Conservation (phyloP, 1,284 basidiomycete genomes). For the Cryptococcus depauperatus region DNA sequence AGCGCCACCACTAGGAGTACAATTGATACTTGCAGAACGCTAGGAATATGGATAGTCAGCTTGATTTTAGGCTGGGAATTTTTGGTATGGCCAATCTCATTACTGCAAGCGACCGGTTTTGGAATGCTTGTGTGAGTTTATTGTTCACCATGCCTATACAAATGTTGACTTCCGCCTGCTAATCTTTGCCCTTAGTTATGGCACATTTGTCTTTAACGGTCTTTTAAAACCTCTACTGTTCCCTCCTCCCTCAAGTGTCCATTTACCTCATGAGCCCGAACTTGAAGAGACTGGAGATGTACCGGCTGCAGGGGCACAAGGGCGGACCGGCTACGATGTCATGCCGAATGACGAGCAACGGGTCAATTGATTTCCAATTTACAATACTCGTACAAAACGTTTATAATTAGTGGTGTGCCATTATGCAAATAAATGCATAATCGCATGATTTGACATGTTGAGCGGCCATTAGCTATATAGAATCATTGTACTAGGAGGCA, state of each 20-base stretch:
- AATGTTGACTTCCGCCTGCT: no score
- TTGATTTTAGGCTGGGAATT: slow-evolving; percentile 87
- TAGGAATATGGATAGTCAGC: slow-evolving; percentile 70
- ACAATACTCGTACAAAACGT: no score
- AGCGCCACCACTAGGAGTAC: slow-evolving; percentile 81
- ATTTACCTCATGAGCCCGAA: slow-evolving; percentile 35
- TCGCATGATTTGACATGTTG: no score
- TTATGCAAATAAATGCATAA: no score
- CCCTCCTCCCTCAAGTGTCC: slow-evolving; percentile 24
- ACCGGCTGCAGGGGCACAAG: slow-evolving; percentile 27
- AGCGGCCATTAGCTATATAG: no score
- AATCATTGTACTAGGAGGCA: no score
- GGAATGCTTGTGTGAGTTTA: slow-evolving; percentile 65
- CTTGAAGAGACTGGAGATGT: slow-evolving; percentile 33
- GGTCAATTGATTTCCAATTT: no score
- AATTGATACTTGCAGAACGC: slow-evolving; percentile 91
- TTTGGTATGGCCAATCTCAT: slow-evolving; percentile 69
- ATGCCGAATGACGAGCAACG: slow-evolving; percentile 7
- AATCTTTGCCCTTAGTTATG: slow-evolving; percentile 27
- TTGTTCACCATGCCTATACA: neutral
- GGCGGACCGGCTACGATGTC: slow-evolving; percentile 35
- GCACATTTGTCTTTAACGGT: slow-evolving; percentile 56
- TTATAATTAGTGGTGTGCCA: no score
- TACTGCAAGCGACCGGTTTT: slow-evolving; percentile 85
- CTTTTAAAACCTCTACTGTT: slow-evolving; percentile 62